These are phyloP conservation scores for Dipteronia dyeriana DNA, from an alignment of 345 rosid genomes.

Conservation along the genomic window DNA sequence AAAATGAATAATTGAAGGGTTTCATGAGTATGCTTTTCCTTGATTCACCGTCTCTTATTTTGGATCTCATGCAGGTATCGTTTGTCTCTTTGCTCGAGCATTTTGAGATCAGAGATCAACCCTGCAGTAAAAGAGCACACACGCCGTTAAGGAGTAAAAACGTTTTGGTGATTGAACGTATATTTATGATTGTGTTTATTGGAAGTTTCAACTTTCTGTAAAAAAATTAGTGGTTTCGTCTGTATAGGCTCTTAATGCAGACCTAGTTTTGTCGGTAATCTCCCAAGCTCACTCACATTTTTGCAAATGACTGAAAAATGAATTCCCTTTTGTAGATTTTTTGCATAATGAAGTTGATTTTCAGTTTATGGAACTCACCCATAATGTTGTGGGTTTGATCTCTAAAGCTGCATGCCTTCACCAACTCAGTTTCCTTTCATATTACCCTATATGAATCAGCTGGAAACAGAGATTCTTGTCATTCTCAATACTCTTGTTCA, in stretches of 20 bases:
- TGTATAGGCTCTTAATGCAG: neutral
- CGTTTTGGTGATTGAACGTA: neutral
- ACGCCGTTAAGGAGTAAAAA: neutral
- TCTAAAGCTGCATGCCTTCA: neutral
- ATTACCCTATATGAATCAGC: too few species aligned
- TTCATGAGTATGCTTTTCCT: neutral
- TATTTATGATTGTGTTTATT: neutral
- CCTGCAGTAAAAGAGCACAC: neutral
- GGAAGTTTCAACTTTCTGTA: neutral
- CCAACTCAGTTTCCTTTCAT: too few species aligned
- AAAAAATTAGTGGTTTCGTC: neutral
- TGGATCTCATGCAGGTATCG: constrained; percentile 10
- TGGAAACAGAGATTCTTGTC: neutral
- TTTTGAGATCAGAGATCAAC: neutral
- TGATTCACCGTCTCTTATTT: neutral
- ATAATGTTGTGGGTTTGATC: neutral
- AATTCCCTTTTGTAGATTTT: neutral
- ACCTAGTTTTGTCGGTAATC: neutral
- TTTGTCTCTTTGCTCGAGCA: neutral
- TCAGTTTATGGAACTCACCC: neutral
- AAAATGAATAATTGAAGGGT: neutral
- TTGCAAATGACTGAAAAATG: neutral
- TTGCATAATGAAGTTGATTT: neutral
- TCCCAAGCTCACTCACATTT: neutral
- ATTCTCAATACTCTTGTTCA: neutral